Evolutionary conservation across 257 asterid genomes (phyloP).

Genomic region (Solanum piurae): DNA sequence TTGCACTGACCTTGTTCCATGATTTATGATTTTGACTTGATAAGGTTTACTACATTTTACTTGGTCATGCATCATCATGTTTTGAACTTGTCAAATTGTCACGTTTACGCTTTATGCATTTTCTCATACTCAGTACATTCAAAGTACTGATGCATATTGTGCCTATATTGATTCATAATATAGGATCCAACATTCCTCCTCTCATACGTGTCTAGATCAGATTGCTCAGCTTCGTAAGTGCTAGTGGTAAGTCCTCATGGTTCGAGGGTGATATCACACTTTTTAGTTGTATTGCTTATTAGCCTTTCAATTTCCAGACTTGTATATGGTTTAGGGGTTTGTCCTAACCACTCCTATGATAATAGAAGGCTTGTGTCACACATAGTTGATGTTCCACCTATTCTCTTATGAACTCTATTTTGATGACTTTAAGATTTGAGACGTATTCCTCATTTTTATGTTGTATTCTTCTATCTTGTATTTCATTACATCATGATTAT

Average conservation of each 20-base stretch:
- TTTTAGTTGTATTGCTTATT: not conserved
- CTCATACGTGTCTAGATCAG: not conserved
- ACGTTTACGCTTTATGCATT: not conserved
- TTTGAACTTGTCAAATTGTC: too few relatives aligned
- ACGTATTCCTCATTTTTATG: too few relatives aligned
- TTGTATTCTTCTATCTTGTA: too few relatives aligned
- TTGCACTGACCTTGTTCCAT: not conserved
- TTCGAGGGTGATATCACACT: too few relatives aligned
- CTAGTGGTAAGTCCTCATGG: not conserved
- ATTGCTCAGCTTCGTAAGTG: not conserved
- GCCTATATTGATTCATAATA: not conserved
- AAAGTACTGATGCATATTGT: not conserved
- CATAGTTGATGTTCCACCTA: not conserved
- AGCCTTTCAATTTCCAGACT: too few relatives aligned
- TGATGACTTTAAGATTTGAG: too few relatives aligned
- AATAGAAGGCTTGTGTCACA: not conserved
- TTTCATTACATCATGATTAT: too few relatives aligned
- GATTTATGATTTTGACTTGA: not conserved
- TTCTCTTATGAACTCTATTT: not conserved
- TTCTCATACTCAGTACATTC: not conserved
- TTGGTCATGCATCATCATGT: not conserved
- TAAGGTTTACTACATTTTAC: not conserved
- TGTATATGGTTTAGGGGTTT: not conserved
- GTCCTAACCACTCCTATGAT: not conserved
- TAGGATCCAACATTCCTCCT: not conserved